Evolutionary conservation across 257 asterid genomes (phyloP), one percentile per base, ranked within the genome.

Genomic region (Galeopsis tetrahit): DNA sequence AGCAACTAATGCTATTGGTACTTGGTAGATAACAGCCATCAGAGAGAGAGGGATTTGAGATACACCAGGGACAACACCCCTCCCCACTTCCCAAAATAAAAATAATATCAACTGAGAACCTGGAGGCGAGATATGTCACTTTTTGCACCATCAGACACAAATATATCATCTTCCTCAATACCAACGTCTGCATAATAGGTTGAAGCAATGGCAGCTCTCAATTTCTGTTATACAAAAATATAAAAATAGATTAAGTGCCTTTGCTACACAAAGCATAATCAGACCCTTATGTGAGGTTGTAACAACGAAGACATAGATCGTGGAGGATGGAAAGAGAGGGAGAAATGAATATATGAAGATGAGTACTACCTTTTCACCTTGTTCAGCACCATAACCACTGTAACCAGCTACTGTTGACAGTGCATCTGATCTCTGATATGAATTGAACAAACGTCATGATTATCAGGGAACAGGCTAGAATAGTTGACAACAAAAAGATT

Each of bases 61-160:
- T 59, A 34, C 6, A 72, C 51, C 32, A 55, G 2, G 33, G 68
- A 40, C 55, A 7, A 39, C 43, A 5, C 43, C 43, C 59, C 6
- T 33, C 13, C 32, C 33, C 53, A 48, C 53, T 6, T 3, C 17
- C 53, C 14, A 11, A 9, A 51, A 3, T 51, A 51, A 3, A 5
- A n/a, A 1, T 35, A 34, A 35, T 61, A 58, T 46, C 51, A 46
- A 53, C 76, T 57, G 57, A 73, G 69, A 65, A 95, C 99, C 96
- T 95, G 97, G 70, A 92, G 92, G 73, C 97, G 92, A 66, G 98
- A 95, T 82, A 95, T 92, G 80, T 95, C 99, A 80, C 99, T 92
- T 79, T 95, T 95, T 46, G 99, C 99, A 48, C 99, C 99, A 85
- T 95, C 97, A 14, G 99, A 95, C 44, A 92, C 98, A 68, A 95